Evolutionary conservation across 805 yeast genomes (phyloP), one percentile per base, ranked within the genome.

Genomic region (Nakazawaea sp.): DNA sequence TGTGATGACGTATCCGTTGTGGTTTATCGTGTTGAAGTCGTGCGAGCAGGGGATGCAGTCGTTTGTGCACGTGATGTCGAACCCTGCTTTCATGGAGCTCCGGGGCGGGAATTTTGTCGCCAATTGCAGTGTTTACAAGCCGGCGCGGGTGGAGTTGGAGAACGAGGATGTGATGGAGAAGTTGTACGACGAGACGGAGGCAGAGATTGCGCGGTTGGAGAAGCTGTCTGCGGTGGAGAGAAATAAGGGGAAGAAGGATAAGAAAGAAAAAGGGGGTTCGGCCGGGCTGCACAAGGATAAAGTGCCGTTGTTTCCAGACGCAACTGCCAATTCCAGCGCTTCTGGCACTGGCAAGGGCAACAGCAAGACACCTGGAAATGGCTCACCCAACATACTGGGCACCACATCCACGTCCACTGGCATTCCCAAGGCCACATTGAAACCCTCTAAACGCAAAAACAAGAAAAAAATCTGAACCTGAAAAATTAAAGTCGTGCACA

Each of bases 31-130:
- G 34, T 66, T 89, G 38, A 90, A 88, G 58, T 75, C 83, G 20
- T 72, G 88, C 10, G 56, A 58, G 26, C 79, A 81, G 45, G 99
- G 97, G 4, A 81, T 86, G 21, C 96, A 92, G 59, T 75, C 85
- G 19, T 51, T 82, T 21, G 49, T 87, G 30, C 81, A 70, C 61
- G 84, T 86, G 0, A 51, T 84, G 32, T 72, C 68, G 67, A 72
- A 82, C 6, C 96, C 96, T 0, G 77, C 82, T 12, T 64, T 86
- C 18, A 72, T 70, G 26, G 72, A 69, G 15, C 56, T 68, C 29
- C 66, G 66, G 17, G 87, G 90, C 17, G 92, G 86, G 3, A 68
- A 76, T 37, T 75, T 82, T 51, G 64, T 87, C 38, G 79, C 81
- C 33, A 92, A 89, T 50, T 85, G 96, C 56, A 59, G 65, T 12